Evolutionary conservation across 768 basidiomycete genomes (phyloP), one percentile per base, ranked within the genome.

Genomic region (Collybia sp.): DNA sequence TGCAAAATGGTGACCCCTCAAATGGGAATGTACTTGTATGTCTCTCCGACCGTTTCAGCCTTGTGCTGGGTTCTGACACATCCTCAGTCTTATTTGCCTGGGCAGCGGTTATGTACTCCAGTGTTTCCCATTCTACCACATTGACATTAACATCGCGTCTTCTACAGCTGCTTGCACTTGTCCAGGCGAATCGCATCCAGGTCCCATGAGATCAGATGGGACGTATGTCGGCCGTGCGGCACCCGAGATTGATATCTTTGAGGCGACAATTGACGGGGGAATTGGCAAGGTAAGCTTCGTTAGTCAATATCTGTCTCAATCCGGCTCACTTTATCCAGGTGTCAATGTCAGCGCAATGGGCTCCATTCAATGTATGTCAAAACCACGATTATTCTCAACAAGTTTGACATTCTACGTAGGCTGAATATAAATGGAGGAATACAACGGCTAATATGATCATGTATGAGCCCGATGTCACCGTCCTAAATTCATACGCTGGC

Each of bases 181-280:
- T 45, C 58, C 64, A 2, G 70, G 70, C 32, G 69, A 72, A 46
- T 66, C 70, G 0, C 72, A 73, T 52, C 72, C 70, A 15, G 70
- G 71, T 4, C 70, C 70, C 6, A 56, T 68, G 6, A 53, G 60
- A 13, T 18, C 57, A 0, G 74, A 83, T 49, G 83, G 83, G 3
- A 63, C 67, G 0, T 85, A 76, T 53, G 75, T 78, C 1, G 85
- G 83, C n/a, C 67, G 85, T 10, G 60, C 77, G 5, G 81, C 85
- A 1, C 84, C 84, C 2, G 84, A 87, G 60, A 83, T 87, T 44
- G 85, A 88, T 57, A 65, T 87, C 46, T 73, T 85, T 47, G 84
- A 86, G 59, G 81, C 83, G 10, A 60, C 61, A 16, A 59, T 70
- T 9, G 51, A 57, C 1, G 48, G 52, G 13, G 58, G 57, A 10